These are phyloP conservation scores for Yamadazyma atmosphaerica DNA, from an alignment of 1,139 yeast genomes.

Conservation along the genomic window DNA sequence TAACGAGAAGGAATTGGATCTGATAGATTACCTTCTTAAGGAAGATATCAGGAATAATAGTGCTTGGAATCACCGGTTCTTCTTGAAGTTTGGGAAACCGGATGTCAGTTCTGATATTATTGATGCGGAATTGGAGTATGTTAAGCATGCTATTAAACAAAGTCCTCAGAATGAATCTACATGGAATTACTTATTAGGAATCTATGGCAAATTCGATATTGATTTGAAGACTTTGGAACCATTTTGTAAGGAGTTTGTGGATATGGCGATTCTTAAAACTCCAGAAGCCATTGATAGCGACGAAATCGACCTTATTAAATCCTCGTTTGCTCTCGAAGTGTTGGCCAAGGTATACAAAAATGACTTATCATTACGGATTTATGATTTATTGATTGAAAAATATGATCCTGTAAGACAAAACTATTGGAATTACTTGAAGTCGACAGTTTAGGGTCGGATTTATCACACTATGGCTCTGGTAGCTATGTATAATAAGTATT, in stretches of 20 bases:
- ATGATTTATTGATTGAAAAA: conserved; percentile 46
- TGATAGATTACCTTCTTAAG: conserved; percentile 49
- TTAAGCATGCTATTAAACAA: conserved; percentile 42
- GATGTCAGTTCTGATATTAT: conserved; percentile 17
- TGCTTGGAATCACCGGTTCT: conserved; percentile 90
- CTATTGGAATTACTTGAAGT: conserved; percentile 54
- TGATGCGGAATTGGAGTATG: conserved; percentile 37
- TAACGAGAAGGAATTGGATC: conserved; percentile 51
- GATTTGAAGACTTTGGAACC: conserved; percentile 37
- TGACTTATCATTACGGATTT: conserved; percentile 41
- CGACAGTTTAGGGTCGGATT: conserved; percentile 2
- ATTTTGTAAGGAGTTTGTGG: conserved; percentile 45
- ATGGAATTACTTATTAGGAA: conserved; percentile 80
- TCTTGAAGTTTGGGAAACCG: conserved; percentile 41
- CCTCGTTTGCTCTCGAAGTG: conserved; percentile 68
- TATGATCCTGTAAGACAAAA: conserved; percentile 69
- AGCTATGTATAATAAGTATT: background rate
- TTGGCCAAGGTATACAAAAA: conserved; percentile 53
- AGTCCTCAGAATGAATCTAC: conserved; percentile 86
- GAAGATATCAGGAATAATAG: conserved; percentile 84
- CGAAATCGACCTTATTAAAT: conserved; percentile 31
- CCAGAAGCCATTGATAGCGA: conserved; percentile 9
- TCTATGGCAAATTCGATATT: conserved; percentile 39
- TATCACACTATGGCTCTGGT: conserved; percentile 1
- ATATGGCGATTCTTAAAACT: conserved; percentile 19